Percentiles rank a stretch among this genome's conserved stretches.
Conservation (phyloP, 2,329 filamentous ascomycete genomes). For the Diplocarpon mali region DNA sequence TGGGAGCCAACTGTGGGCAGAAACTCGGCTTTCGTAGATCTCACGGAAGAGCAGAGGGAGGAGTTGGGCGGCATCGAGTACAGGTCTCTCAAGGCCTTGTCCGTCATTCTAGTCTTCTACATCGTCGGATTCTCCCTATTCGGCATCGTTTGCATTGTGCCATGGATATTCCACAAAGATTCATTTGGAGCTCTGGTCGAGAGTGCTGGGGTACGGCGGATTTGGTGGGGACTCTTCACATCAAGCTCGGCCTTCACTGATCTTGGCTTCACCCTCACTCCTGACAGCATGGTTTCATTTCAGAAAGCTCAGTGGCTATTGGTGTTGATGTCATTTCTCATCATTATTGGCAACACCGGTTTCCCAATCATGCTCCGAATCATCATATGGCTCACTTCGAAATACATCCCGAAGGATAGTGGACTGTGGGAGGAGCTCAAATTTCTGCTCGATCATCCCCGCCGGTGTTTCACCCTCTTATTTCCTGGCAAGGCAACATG, state of each 20-base stretch:
- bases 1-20: slow-evolving; percentile 87
- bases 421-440: slow-evolving; percentile 80
- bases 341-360: slow-evolving; percentile 89
- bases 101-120: slow-evolving; percentile 66
- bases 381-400: slow-evolving; percentile 74
- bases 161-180: slow-evolving; percentile 62
- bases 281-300: slow-evolving; percentile 90
- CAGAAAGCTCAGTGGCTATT: slow-evolving; percentile 65
- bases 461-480: slow-evolving; percentile 88
- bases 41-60: slow-evolving; percentile 84
- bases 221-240: slow-evolving; percentile 93
- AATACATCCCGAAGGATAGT: slow-evolving; percentile 51
- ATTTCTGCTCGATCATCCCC: slow-evolving; percentile 87
- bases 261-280: slow-evolving; percentile 83
- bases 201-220: slow-evolving; percentile 46
- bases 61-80: slow-evolving; percentile 97
- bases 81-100: slow-evolving; percentile 76
- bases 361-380: slow-evolving; percentile 93
- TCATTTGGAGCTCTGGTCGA: slow-evolving; percentile 57
- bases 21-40: slow-evolving; percentile 83
- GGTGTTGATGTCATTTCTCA: slow-evolving; percentile 70
- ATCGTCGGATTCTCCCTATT: slow-evolving; percentile 76
- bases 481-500: slow-evolving; percentile 87
- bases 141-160: slow-evolving; percentile 60
- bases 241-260: slow-evolving; percentile 86